Evolutionary conservation across 1,284 basidiomycete species (phyloP).

Genomic region (Melampsora occidentalis): DNA sequence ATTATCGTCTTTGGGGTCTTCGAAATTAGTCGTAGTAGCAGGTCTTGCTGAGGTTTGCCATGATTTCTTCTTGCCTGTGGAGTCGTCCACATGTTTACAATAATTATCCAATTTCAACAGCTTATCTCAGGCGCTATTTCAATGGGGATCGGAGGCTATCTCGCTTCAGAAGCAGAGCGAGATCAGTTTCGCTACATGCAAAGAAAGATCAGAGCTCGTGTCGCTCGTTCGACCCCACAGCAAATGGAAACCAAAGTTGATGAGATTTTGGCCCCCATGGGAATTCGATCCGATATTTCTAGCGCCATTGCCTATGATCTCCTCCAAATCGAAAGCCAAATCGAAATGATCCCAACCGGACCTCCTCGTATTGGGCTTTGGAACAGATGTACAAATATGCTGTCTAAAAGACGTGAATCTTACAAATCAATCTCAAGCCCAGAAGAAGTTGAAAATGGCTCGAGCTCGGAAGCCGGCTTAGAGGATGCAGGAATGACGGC

Average conservation of each 20-base stretch:
- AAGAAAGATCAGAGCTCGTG: slow-evolving; percentile 62
- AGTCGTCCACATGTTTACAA: not conserved
- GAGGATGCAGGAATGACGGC: slow-evolving; percentile 70
- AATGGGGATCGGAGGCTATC: slow-evolving; percentile 97
- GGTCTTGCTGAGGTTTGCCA: slow-evolving; percentile 70
- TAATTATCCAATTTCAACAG: slow-evolving; percentile 38
- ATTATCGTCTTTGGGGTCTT: slow-evolving; percentile 82
- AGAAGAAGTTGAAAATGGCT: not conserved
- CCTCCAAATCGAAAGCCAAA: slow-evolving; percentile 14
- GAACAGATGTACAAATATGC: not conserved
- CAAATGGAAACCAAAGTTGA: slow-evolving; percentile 95
- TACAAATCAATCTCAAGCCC: not conserved
- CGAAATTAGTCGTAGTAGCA: slow-evolving; percentile 80
- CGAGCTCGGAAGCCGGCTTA: slow-evolving; percentile 19
- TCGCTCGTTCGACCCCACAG: slow-evolving; percentile 78
- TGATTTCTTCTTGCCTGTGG: not conserved
- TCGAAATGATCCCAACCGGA: not conserved
- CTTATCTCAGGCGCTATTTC: slow-evolving; percentile 88
- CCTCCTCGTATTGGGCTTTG: not conserved
- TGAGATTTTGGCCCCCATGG: slow-evolving; percentile 79
- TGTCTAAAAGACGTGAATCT: not conserved
- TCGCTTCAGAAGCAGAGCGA: slow-evolving; percentile 91
- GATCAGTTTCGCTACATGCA: slow-evolving; percentile 62
- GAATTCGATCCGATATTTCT: slow-evolving; percentile 77
- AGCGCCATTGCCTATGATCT: slow-evolving; percentile 57